Conservation (phyloP, 257 asterid genomes). For the Fraxinus quadrangulata region DNA sequence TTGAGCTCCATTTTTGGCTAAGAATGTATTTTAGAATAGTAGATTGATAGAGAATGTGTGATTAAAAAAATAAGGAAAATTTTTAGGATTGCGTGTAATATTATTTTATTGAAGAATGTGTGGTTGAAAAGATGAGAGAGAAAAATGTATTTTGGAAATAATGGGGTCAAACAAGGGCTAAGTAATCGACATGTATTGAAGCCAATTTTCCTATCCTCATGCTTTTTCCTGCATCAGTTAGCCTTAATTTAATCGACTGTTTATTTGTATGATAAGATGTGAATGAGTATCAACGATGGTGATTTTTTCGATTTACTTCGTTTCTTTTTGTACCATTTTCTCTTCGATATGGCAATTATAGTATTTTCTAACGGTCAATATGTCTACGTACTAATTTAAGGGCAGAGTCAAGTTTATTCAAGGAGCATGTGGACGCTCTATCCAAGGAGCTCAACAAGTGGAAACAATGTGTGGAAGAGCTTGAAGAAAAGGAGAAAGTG, state of each 20-base stretch:
- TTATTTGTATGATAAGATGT: neutral
- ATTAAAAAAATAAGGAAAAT: too few species aligned
- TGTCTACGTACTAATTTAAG: slow-evolving; percentile 53
- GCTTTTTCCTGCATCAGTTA: neutral
- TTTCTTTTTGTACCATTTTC: neutral
- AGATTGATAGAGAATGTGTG: too few species aligned
- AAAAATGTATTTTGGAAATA: too few species aligned
- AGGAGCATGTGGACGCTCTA: slow-evolving; percentile 74
- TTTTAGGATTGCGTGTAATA: too few species aligned
- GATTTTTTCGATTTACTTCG: slow-evolving; percentile 8
- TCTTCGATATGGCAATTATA: slow-evolving; percentile 3
- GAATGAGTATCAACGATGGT: neutral
- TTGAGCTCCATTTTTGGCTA: too few species aligned
- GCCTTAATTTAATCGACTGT: slow-evolving; percentile 16
- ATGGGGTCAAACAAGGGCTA: too few species aligned
- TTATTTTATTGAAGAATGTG: too few species aligned
- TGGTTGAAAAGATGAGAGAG: too few species aligned
- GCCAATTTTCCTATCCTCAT: neutral
- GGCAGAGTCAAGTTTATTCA: slow-evolving; percentile 77
- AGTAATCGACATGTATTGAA: neutral
- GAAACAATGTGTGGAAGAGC: slow-evolving; percentile 78
- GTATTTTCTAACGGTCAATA: slow-evolving; percentile 25
- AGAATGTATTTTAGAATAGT: too few species aligned
- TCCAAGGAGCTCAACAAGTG: slow-evolving; percentile 67
- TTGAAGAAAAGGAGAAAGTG: slow-evolving; percentile 88